phyloP scores from a whole-genome alignment of 140 eudicot genomes.

The Anethum foeniculum region DNA sequence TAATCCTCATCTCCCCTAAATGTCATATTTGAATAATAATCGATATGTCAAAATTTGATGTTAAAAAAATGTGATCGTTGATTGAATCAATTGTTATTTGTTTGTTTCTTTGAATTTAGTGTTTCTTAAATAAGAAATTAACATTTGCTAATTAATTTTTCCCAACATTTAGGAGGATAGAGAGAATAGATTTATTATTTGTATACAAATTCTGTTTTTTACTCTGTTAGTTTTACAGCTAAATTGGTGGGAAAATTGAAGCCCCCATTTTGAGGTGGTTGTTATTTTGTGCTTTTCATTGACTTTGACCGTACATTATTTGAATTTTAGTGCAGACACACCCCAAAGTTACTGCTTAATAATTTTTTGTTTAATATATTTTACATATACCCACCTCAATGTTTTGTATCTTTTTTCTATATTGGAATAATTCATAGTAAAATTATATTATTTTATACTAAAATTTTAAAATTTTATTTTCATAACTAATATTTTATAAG shows the following conservation, averaged over 20 bases:
- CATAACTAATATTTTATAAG: too few relatives aligned
- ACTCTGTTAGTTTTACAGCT: background rate
- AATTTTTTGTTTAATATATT: too few relatives aligned
- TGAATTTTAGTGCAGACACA: background rate
- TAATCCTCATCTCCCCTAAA: constrained; percentile 1
- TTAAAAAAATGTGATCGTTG: background rate
- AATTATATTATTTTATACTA: too few relatives aligned
- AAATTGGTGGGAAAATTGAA: constrained; percentile 5
- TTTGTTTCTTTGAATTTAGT: background rate
- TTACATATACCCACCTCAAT: too few relatives aligned
- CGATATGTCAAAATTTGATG: background rate
- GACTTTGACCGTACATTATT: background rate
- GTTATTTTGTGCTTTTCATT: background rate
- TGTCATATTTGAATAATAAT: background rate
- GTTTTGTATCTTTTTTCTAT: too few relatives aligned
- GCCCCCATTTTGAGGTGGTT: background rate
- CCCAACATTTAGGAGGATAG: background rate
- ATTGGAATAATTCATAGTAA: too few relatives aligned
- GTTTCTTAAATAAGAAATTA: background rate
- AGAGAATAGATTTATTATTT: background rate
- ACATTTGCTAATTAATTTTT: background rate
- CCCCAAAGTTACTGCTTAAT: too few relatives aligned
- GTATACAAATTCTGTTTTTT: background rate
- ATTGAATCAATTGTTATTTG: background rate
- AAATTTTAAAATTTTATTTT: too few relatives aligned